Evolutionary conservation across 2,329 filamentous ascomycete genomes (phyloP).

Genomic region (Ceratocystis destructans): DNA sequence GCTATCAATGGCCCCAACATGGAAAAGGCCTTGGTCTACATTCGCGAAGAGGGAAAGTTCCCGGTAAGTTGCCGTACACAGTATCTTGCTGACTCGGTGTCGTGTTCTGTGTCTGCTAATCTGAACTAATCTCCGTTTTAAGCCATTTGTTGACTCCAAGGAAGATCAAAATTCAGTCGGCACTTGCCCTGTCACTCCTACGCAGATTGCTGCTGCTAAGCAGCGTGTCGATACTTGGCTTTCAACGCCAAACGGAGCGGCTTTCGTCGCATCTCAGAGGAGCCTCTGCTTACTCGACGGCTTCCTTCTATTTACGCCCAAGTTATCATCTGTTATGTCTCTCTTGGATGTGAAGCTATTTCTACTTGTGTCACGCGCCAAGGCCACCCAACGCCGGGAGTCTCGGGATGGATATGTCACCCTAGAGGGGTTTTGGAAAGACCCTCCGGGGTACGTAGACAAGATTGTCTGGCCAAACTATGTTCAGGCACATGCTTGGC

Average conservation of each 20-base stretch:
- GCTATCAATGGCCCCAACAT: conserved; percentile 61
- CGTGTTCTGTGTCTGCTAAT: not conserved
- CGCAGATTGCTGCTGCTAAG: conserved; percentile 34
- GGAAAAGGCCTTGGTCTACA: conserved; percentile 51
- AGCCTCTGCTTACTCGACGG: conserved; percentile 69
- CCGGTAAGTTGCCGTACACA: conserved; percentile 35
- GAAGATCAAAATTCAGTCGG: conserved; percentile 52
- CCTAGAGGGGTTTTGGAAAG: conserved; percentile 82
- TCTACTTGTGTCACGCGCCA: conserved; percentile 52
- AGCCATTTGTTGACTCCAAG: conserved; percentile 27
- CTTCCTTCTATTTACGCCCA: conserved; percentile 63
- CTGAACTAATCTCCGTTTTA: not conserved
- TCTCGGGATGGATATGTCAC: conserved; percentile 66
- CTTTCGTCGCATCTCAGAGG: conserved; percentile 23
- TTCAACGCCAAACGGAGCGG: conserved; percentile 32
- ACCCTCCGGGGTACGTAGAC: conserved; percentile 89
- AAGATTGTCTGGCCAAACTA: conserved; percentile 95
- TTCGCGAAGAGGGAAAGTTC: conserved; percentile 52
- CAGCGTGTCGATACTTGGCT: conserved; percentile 36
- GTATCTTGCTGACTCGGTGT: not conserved
- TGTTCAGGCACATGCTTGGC: conserved; percentile 62
- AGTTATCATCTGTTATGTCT: conserved; percentile 40
- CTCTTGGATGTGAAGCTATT: conserved; percentile 67
- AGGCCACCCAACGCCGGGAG: conserved; percentile 51
- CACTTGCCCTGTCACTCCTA: conserved; percentile 36